These are phyloP conservation scores for Pythium dissotocum DNA, from an alignment of 352 stramenopile genomes.

Conservation along the genomic window DNA sequence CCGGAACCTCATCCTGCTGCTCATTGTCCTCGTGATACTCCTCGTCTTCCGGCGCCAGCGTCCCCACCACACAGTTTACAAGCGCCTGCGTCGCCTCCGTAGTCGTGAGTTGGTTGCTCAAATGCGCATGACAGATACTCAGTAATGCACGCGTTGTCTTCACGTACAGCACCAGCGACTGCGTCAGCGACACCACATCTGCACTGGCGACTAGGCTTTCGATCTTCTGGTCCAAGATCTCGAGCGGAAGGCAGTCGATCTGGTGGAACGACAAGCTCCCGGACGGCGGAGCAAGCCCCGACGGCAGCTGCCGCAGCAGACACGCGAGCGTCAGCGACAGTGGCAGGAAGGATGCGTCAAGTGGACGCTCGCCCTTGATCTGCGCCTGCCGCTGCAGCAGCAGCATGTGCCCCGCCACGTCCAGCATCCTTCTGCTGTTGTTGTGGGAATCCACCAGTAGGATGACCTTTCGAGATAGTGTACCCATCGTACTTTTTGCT, in stretches of 20 bases:
- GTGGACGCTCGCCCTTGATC: slow-evolving; percentile 39
- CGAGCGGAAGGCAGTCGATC: slow-evolving; percentile 41
- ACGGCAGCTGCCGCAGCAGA: slow-evolving; percentile 46
- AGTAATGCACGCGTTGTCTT: slow-evolving; percentile 44
- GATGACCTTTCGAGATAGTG: slow-evolving; percentile 1
- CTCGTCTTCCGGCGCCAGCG: slow-evolving; percentile 1
- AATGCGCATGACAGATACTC: slow-evolving; percentile 41
- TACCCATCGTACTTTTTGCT: not conserved
- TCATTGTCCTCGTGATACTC: not conserved
- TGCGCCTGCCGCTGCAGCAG: slow-evolving; percentile 50
- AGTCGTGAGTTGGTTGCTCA: slow-evolving; percentile 31
- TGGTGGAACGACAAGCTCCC: slow-evolving; percentile 42
- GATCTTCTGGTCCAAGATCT: slow-evolving; percentile 34
- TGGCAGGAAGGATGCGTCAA: slow-evolving; percentile 54
- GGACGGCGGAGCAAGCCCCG: slow-evolving; percentile 37
- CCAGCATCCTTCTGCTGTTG: slow-evolving; percentile 32
- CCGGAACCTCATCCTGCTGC: not conserved
- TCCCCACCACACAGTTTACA: slow-evolving; percentile 23
- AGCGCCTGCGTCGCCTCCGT: slow-evolving; percentile 39
- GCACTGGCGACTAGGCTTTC: slow-evolving; percentile 2
- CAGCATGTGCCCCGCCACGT: slow-evolving; percentile 46
- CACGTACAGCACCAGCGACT: slow-evolving; percentile 41
- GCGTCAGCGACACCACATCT: slow-evolving; percentile 22
- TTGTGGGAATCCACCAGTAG: not conserved
- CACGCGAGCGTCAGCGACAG: slow-evolving; percentile 49